Conservation (phyloP, 2,329 filamentous ascomycete genomes). For the Dactylellina drechsleri region DNA sequence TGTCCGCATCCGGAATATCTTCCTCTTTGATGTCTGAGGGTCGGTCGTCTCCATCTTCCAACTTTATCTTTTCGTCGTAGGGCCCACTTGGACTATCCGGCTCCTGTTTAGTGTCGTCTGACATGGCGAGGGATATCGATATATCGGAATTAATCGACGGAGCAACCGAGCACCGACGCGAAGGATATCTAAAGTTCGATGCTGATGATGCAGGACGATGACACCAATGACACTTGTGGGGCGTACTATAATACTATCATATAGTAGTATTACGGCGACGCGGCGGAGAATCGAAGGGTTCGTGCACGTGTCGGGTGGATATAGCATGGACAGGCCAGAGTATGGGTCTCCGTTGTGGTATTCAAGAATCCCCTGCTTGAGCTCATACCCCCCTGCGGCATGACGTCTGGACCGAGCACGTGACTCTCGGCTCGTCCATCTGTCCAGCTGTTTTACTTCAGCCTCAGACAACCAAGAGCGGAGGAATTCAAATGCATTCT, state of each 20-base stretch:
- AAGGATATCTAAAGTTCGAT: too few relatives aligned
- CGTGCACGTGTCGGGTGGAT: background rate
- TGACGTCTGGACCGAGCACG: background rate
- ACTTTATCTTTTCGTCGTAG: conserved; percentile 30
- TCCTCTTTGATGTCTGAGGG: conserved; percentile 12
- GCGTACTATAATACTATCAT: too few relatives aligned
- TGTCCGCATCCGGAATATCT: conserved; percentile 24
- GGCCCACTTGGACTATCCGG: conserved; percentile 13
- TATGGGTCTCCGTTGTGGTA: too few relatives aligned
- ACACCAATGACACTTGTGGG: too few relatives aligned
- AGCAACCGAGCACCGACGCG: background rate
- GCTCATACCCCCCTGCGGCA: background rate
- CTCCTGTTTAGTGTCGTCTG: conserved; percentile 55
- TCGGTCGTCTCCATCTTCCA: conserved; percentile 55
- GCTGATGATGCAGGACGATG: too few relatives aligned
- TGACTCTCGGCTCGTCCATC: background rate
- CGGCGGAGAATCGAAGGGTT: background rate
- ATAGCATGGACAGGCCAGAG: background rate
- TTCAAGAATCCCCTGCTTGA: too few relatives aligned
- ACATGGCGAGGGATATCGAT: conserved; percentile 15
- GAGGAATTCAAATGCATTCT: too few relatives aligned
- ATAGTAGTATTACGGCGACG: background rate
- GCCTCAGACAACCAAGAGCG: too few relatives aligned
- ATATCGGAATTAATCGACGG: background rate
- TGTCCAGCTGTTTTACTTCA: too few relatives aligned